Conservation (phyloP, 1,139 yeast genomes). For the Debaryomyces psychrophilus region DNA sequence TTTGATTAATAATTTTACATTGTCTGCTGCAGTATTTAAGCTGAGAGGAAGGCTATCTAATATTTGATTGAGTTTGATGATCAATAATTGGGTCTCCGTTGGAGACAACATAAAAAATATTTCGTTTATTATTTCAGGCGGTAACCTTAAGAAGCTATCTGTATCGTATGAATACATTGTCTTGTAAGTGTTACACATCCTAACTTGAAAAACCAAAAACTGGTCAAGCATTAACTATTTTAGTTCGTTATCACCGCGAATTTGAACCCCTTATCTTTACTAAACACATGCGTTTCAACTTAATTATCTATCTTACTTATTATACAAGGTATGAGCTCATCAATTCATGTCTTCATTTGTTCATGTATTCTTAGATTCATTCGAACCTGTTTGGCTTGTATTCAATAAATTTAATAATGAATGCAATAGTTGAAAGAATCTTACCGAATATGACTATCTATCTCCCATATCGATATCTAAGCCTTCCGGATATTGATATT, state of each 20-base stretch:
- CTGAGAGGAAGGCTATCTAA: background rate
- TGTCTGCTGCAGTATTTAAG: background rate
- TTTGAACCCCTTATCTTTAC: too few species aligned
- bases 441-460: background rate
- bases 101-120: constrained; percentile 27
- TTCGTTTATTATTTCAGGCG: constrained; percentile 30
- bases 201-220: background rate
- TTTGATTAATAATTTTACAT: constrained; percentile 9
- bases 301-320: too few species aligned
- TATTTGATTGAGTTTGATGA: constrained; percentile 1
- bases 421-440: background rate
- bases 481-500: background rate
- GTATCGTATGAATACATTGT: background rate
- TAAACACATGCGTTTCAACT: too few species aligned
- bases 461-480: constrained; percentile 2
- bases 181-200: background rate
- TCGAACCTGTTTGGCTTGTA: too few species aligned
- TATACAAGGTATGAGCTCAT: too few species aligned
- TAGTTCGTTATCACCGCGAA: background rate
- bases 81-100: constrained; percentile 21
- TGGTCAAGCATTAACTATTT: constrained; percentile 10
- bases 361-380: too few species aligned
- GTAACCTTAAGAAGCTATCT: constrained; percentile 18
- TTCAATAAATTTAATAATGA: too few species aligned
- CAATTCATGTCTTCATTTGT: too few species aligned